A percentile compares a stretch with the other conserved stretches of the same genome.
Evolutionary conservation across 495 filamentous ascomycete genomes (phyloP).

Genomic region (Xylaria curta): DNA sequence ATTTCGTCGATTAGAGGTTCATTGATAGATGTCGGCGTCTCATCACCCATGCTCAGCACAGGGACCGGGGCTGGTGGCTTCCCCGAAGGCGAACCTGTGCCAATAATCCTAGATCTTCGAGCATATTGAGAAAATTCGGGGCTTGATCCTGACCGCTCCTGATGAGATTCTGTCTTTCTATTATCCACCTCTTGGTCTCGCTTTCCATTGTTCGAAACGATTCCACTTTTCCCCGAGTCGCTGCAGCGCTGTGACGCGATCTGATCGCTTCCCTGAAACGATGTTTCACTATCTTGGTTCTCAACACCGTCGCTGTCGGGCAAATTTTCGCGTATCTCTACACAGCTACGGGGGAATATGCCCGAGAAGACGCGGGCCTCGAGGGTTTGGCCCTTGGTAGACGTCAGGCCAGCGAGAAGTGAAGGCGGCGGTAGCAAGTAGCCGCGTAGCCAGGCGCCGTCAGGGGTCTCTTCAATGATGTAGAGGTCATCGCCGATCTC

Average conservation of each 20-base stretch:
- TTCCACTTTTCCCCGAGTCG: slow-evolving; percentile 56
- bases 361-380: slow-evolving; percentile 96
- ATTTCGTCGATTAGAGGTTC: slow-evolving; percentile 98
- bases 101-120: neutral
- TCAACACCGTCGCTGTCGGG: slow-evolving; percentile 64
- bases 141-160: neutral
- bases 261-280: slow-evolving; percentile 32
- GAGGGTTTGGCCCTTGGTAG: slow-evolving; percentile 87
- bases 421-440: slow-evolving; percentile 95
- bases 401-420: slow-evolving; percentile 88
- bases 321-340: slow-evolving; percentile 78
- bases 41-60: slow-evolving; percentile 96
- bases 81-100: slow-evolving; percentile 48
- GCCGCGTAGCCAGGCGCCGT: slow-evolving; percentile 91
- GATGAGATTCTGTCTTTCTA: neutral
- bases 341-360: slow-evolving; percentile 92
- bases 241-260: slow-evolving; percentile 41
- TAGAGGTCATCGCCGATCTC: slow-evolving; percentile 98
- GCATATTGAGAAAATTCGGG: neutral
- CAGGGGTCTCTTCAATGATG: slow-evolving; percentile 90
- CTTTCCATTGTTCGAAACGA: slow-evolving; percentile 44
- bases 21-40: slow-evolving; percentile 83
- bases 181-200: slow-evolving; percentile 32
- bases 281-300: slow-evolving; percentile 44
- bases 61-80: slow-evolving; percentile 92